Evolutionary conservation across 495 filamentous ascomycete genomes (phyloP).

Genomic region (Astrothelium macrocarpum): DNA sequence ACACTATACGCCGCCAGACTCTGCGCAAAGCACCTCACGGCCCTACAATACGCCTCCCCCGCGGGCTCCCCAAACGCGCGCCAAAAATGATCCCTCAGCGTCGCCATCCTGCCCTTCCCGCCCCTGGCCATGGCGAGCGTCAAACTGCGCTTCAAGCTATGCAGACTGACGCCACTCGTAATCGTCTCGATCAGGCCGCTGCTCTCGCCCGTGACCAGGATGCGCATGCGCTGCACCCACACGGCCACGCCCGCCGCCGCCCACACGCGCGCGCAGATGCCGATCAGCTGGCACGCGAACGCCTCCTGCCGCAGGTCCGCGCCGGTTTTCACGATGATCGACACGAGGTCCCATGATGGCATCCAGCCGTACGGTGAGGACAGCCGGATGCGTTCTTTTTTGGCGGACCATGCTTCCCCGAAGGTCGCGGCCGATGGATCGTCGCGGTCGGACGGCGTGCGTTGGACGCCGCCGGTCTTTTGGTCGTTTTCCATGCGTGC

Average conservation of each 20-base stretch:
- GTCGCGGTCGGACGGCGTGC: constrained; percentile 56
- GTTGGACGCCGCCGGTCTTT: constrained; percentile 65
- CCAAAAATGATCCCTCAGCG: constrained; percentile 64
- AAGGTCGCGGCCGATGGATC: constrained; percentile 74
- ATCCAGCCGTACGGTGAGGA: constrained; percentile 68
- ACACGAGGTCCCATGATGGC: constrained; percentile 71
- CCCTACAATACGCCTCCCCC: constrained; percentile 50
- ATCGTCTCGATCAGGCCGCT: constrained; percentile 73
- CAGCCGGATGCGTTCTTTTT: constrained; percentile 66
- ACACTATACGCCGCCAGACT: constrained; percentile 67
- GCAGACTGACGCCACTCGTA: constrained; percentile 66
- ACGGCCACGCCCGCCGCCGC: constrained; percentile 58
- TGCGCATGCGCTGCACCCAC: constrained; percentile 72
- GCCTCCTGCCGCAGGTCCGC: constrained; percentile 68
- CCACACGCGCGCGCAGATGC: constrained; percentile 67
- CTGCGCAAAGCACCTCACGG: constrained; percentile 59
- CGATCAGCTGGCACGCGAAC: constrained; percentile 68
- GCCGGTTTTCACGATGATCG: constrained; percentile 72
- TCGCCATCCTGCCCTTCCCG: constrained; percentile 56
- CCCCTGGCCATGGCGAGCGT: constrained; percentile 57
- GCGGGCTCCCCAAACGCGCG: constrained; percentile 61
- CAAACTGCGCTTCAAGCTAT: constrained; percentile 64
- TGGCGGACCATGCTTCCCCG: constrained; percentile 65
- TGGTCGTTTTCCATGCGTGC: constrained; percentile 74
- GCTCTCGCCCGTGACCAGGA: constrained; percentile 67